Base-by-base conservation (phyloP, 2,329 filamentous ascomycete species). In the Cladosporium velox region DNA sequence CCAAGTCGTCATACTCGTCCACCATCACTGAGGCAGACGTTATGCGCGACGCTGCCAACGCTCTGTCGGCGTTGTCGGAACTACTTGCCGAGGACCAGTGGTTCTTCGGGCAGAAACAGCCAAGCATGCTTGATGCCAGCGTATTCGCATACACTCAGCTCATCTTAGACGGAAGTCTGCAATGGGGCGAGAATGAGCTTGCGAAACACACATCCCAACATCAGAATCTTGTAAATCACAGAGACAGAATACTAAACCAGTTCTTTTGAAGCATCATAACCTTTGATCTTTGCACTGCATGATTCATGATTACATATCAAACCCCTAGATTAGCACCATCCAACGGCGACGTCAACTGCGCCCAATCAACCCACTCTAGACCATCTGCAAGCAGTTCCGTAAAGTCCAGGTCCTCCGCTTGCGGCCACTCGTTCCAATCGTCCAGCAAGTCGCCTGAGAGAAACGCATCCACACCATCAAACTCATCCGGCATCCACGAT, bases 91-190 rank as follows among this genome's bases (percentile, higher is more conserved):
- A 84, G 0, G 77, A 87, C 44, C 72, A 79, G 21, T 90, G 87
- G 82, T 91, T 90, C 76, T 90, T 89, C 73, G 84, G 81, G 4
- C 75, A 77, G 66, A 60, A 77, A 34, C 75, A 78, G 18, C 92
- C 94, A 0, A 87, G 88, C 0, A 75, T 94, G 28, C 94, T 98
- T 72, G 95, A 99, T 79, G 93, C 94, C 7, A 88, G 87, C 64
- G 87, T 98, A 2, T 98, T 97, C 79, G 89, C 92, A 3, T 99
- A 97, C 78, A 93, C 91, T 0, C 88, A 96, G 77, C 81, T 96
- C 60, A 82, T 98, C 62, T 79, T 96, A 61, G 87, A 91, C 67
- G 84, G 88, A 38, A 73, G 72, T 1, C 73, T 92, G 69, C 81
- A 79, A 1, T 93, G 91, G 91, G 81, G 80, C 66, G 87, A 91